Percentiles rank a stretch among this genome's conserved stretches.
These are phyloP conservation scores for Schizophyllum commune DNA, from an alignment of 1,284 basidiomycete genomes.

Conservation along the genomic window DNA sequence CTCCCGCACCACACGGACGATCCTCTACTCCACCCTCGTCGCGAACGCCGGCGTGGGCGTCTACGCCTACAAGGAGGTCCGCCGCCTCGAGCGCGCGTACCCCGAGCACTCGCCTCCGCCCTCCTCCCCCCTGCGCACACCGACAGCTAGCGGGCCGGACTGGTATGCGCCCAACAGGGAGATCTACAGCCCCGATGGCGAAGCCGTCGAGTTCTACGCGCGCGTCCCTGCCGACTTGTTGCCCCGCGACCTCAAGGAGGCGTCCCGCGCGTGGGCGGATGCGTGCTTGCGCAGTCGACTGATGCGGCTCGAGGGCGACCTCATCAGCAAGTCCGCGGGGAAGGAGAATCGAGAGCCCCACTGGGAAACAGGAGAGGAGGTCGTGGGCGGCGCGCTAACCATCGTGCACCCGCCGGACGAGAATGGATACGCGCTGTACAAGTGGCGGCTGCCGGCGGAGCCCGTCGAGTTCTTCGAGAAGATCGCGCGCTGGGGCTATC, in stretches of 20 bases:
- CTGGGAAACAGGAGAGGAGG: too few relatives aligned
- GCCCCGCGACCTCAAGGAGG: neutral
- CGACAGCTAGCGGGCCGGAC: too few relatives aligned
- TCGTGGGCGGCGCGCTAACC: neutral
- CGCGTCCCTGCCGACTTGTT: neutral
- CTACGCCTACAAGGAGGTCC: too few relatives aligned
- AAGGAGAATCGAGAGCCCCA: neutral
- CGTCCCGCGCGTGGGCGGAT: neutral
- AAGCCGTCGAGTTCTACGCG: neutral
- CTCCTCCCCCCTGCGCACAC: too few relatives aligned
- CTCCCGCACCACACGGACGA: too few relatives aligned
- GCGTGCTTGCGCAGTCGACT: neutral
- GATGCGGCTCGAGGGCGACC: neutral
- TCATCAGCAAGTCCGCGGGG: neutral
- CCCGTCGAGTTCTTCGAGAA: neutral
- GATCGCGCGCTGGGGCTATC: slow-evolving; percentile 1
- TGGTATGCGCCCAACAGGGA: too few relatives aligned
- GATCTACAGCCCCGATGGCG: too few relatives aligned
- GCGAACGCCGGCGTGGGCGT: too few relatives aligned
- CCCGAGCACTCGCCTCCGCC: too few relatives aligned
- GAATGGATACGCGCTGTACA: neutral
- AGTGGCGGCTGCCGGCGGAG: neutral
- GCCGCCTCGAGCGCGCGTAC: too few relatives aligned
- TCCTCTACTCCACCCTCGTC: too few relatives aligned
- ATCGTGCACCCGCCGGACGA: neutral